Evolutionary conservation across 1,284 basidiomycete species (phyloP), one percentile per base, ranked within the genome.

Genomic region (Trichosporon sp.): DNA sequence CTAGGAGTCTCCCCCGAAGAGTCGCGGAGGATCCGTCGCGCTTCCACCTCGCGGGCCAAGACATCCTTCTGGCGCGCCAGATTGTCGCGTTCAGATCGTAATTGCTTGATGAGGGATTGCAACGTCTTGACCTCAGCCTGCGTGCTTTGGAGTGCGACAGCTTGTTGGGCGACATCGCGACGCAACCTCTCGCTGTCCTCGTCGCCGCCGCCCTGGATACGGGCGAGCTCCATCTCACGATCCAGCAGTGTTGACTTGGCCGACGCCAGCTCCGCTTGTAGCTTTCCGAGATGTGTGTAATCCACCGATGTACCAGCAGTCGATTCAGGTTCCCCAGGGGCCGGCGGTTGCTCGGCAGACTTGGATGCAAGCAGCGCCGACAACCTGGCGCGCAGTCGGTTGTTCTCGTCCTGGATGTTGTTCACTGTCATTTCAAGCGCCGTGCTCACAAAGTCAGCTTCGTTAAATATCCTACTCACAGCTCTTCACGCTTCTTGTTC

Each of bases 341-440:
- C 21, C 21, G 62, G 66, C 0, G n/a, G 13, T 6, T 62, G 31
- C 1, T 69, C 65, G 2, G 62, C 31, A 11, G 65, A 51, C n/a
- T 69, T 71, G 23, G 35, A n/a, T n/a, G 75, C 68, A 3, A 77
- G 65, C 9, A 82, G 69, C 7, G 71, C 25, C 8, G 77, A 70
- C 1, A 83, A 71, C 5, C 77, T 73, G 1, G 72, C 69, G 0
- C 80, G 73, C 5, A 83, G 73, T n/a, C 74, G 72, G 9, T 71
- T 65, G 66, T 82, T 82, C 72, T 83, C 80, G 23, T 78, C 75
- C 68, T 80, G 73, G 27, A 81, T 77, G 53, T 75, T 75, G 58
- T 72, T 72, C 29, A 82, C 78, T 0, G 75, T 78, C 58, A 76
- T 68, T 64, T 83, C 80, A 0, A 83, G 70, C 1, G 74, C 71